phyloP scores from a whole-genome alignment of 2,329 filamentous ascomycete species.

The Colletotrichum trifolii region DNA sequence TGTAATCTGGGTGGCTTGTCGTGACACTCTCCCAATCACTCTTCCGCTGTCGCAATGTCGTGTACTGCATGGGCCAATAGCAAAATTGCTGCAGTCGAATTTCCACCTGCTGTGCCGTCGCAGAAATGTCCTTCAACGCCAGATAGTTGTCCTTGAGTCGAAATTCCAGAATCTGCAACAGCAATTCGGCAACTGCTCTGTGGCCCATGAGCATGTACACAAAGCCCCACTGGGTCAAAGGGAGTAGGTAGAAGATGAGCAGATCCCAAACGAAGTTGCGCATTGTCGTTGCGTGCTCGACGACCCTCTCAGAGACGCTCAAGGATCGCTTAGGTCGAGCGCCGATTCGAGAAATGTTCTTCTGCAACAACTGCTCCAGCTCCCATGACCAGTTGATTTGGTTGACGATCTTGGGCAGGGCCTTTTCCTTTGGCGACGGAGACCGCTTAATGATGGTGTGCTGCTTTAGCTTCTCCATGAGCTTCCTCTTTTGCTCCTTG shows the following conservation, averaged over 20 bases:
- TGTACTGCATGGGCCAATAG: slow-evolving; percentile 98
- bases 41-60: slow-evolving; percentile 88
- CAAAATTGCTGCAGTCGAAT: slow-evolving; percentile 98
- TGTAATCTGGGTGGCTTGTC: slow-evolving; percentile 95
- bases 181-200: slow-evolving; percentile 81
- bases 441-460: slow-evolving; percentile 85
- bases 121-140: slow-evolving; percentile 94
- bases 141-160: slow-evolving; percentile 80
- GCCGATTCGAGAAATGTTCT: slow-evolving; percentile 87
- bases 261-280: slow-evolving; percentile 82
- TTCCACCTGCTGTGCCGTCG: slow-evolving; percentile 96
- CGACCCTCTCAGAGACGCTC: slow-evolving; percentile 93
- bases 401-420: slow-evolving; percentile 83
- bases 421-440: slow-evolving; percentile 84
- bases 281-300: slow-evolving; percentile 89
- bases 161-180: slow-evolving; percentile 87
- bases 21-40: slow-evolving; percentile 96
- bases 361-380: slow-evolving; percentile 85
- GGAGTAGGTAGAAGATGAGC: slow-evolving; percentile 80
- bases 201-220: slow-evolving; percentile 83
- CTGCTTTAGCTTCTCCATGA: slow-evolving; percentile 87
- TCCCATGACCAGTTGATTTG: slow-evolving; percentile 98
- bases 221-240: slow-evolving; percentile 77
- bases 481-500: slow-evolving; percentile 69
- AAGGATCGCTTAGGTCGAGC: slow-evolving; percentile 83